Base-by-base conservation (phyloP, 371 early-diverging fungal genomes). In the Mortierella sp. region DNA sequence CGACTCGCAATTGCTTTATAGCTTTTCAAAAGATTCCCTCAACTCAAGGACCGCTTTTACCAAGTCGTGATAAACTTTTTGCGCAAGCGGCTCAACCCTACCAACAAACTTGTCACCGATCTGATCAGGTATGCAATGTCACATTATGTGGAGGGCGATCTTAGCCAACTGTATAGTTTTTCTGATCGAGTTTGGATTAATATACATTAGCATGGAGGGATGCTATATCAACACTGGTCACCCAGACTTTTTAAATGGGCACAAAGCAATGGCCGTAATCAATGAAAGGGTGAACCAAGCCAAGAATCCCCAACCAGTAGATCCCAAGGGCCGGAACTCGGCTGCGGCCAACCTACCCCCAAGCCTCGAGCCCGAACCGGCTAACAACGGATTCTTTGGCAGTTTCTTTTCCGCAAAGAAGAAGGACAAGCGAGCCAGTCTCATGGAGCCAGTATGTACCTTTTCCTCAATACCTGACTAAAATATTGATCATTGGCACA, bases 171-270 rank as follows among this genome's bases (percentile, higher is more conserved):
- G 4, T 45, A 41, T 19, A 40, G 33, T 60, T 48, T 66, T 63
- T 36, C 36, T 60, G 19, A 52, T 21, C 8, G 52, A 15, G 16
- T 45, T 52, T 21, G 52, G 19, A n/a, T 21, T 16, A 7, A 52
- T 21, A 15, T 55, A 28, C 22, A 24, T 43, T 81, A 93, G 92
- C 40, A 96, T 97, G 92, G 99, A 99, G 87, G 87, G 95, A 5
- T 90, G 92, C 83, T 99, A 99, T 84, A 95, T 99, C 86, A 99
- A 98, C 89, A 99, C 99, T 2, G 98, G 92, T 19, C 99, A 99
- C 83, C 99, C 99, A 8, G 99, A 99, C 84, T 99, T 99, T 83
- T 87, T 98, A 69, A 94, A 90, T 67, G 99, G 99, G 61, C 97
- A 98, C 88, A 94, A 93, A 84, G 98, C 98, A 10, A 95, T 97